Percentiles rank a stretch among this genome's conserved stretches.
These are phyloP conservation scores for Wickerhamomyces hampshirensis DNA, from an alignment of 805 yeast species.

Conservation along the genomic window DNA sequence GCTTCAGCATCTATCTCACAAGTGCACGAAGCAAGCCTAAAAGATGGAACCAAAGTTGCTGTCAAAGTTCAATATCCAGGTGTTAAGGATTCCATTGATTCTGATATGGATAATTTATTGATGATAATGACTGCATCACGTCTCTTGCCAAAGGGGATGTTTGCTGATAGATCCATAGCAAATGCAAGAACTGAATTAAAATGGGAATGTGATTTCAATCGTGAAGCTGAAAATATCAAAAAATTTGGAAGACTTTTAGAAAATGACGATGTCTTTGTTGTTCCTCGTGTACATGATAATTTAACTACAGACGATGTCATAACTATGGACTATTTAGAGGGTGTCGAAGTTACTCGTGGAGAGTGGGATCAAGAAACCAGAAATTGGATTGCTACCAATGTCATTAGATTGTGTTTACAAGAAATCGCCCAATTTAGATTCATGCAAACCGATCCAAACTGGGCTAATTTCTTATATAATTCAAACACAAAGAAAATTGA, in stretches of 20 bases:
- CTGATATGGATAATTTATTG: conserved; percentile 83
- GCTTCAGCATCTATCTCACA: conserved; percentile 99
- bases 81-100: conserved; percentile 87
- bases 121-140: conserved; percentile 82
- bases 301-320: conserved; percentile 78
- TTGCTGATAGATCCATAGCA: conserved; percentile 85
- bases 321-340: conserved; percentile 87
- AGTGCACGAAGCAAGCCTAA: conserved; percentile 79
- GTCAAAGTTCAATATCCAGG: conserved; percentile 98
- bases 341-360: conserved; percentile 76
- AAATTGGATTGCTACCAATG: conserved; percentile 77
- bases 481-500: conserved; percentile 67
- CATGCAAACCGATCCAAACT: conserved; percentile 99
- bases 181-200: conserved; percentile 90
- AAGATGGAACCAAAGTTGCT: conserved; percentile 70
- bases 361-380: conserved; percentile 68
- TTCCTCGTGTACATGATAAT: conserved; percentile 76
- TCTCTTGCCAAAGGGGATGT: conserved; percentile 85
- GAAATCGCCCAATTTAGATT: conserved; percentile 82
- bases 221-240: conserved; percentile 78
- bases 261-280: conserved; percentile 60
- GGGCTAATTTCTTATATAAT: conserved; percentile 96
- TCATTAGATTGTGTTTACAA: conserved; percentile 79
- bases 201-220: conserved; percentile 95
- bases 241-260: conserved; percentile 53